Conservation (phyloP, 176 grass and related monocot species). For the Aegilops bicornis region DNA sequence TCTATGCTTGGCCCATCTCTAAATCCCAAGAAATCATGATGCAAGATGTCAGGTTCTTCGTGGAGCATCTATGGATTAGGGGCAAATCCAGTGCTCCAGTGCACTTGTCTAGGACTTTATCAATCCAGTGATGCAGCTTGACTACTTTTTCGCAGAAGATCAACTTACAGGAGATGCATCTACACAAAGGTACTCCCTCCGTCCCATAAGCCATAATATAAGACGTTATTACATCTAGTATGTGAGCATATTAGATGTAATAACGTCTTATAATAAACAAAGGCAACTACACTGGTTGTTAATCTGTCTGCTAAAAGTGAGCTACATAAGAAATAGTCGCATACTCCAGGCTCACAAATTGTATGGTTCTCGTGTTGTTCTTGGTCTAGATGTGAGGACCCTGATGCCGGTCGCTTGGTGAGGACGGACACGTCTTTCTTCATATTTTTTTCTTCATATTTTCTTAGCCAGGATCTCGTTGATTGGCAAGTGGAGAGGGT, state of each 20-base stretch:
- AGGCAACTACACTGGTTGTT: neutral
- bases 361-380: neutral
- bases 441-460: neutral
- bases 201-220: too few relatives aligned
- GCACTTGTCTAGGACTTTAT: neutral
- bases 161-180: neutral
- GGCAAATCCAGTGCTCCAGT: neutral
- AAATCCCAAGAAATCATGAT: neutral
- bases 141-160: neutral
- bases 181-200: neutral
- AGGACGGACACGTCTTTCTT: neutral
- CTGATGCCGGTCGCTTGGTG: neutral
- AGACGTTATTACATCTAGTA: too few relatives aligned
- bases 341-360: neutral
- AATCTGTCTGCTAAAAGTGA: neutral
- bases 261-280: neutral
- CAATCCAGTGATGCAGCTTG: neutral
- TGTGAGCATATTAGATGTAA: too few relatives aligned
- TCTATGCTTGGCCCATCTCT: neutral
- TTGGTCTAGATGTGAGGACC: neutral
- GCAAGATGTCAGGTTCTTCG: neutral
- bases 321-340: neutral
- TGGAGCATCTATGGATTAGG: neutral
- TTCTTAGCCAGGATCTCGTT: neutral
- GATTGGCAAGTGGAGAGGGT: neutral